Evolutionary conservation across 23 red algal genomes (phyloP).

Genomic region (Pyropia haitanensis): DNA sequence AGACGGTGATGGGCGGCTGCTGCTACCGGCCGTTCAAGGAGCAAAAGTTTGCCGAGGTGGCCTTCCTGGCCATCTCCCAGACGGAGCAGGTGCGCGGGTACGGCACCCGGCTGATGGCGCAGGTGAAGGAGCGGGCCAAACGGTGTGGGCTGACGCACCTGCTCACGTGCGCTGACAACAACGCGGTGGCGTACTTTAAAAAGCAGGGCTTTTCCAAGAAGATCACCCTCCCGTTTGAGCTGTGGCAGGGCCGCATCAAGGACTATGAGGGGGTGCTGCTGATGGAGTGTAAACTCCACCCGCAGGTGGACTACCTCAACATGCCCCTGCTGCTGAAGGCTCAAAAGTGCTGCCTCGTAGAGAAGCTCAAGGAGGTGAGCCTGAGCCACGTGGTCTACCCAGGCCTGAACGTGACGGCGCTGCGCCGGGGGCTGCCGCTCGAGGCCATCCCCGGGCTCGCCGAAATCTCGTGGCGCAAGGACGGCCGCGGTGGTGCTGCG

Average conservation of each 20-base stretch:
- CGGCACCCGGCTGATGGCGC: slow-evolving; percentile 92
- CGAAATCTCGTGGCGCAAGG: slow-evolving; percentile 64
- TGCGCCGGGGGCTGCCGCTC: slow-evolving; percentile 58
- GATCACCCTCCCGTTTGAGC: slow-evolving; percentile 77
- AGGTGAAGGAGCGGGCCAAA: slow-evolving; percentile 97
- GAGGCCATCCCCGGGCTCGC: slow-evolving; percentile 89
- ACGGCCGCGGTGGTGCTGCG: slow-evolving; percentile 13
- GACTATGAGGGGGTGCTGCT: slow-evolving; percentile 96
- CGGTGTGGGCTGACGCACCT: slow-evolving; percentile 64
- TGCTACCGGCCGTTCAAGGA: slow-evolving; percentile 94
- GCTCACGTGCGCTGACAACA: slow-evolving; percentile 98
- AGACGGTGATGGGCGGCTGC: slow-evolving; percentile 95
- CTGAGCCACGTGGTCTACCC: slow-evolving; percentile 89
- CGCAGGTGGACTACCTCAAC: slow-evolving; percentile 89
- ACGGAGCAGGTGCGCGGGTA: slow-evolving; percentile 91
- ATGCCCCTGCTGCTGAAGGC: slow-evolving; percentile 92
- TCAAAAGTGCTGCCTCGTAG: slow-evolving; percentile 87
- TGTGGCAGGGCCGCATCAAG: slow-evolving; percentile 99
- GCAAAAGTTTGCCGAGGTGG: slow-evolving; percentile 90
- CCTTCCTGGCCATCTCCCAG: slow-evolving; percentile 96
- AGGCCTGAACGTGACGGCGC: slow-evolving; percentile 62
- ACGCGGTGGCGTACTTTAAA: slow-evolving; percentile 98
- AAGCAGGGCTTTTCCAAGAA: slow-evolving; percentile 99
- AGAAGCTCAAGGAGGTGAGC: slow-evolving; percentile 89
- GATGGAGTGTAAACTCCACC: slow-evolving; percentile 92